A percentile compares a stretch with the other conserved stretches of the same genome.
phyloP scores from a whole-genome alignment of 2,329 filamentous ascomycete genomes.

The Bipolaris bicolor region DNA sequence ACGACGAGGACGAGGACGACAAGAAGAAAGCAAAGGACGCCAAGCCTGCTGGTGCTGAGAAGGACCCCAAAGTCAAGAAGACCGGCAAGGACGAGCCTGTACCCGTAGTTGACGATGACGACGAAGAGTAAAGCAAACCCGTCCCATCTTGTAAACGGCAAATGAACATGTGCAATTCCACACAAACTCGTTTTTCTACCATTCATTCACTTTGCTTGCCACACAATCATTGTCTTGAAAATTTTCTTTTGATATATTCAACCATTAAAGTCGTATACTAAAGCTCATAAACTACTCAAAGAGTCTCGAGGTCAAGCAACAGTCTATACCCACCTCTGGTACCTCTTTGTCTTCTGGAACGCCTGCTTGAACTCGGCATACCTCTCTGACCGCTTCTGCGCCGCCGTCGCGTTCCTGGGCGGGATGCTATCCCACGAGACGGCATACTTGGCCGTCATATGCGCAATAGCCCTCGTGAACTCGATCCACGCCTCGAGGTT shows the following conservation, averaged over 20 bases:
- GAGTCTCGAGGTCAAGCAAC: neutral
- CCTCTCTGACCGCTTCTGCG: conserved; percentile 28
- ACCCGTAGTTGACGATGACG: conserved; percentile 42
- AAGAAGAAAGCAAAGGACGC: conserved; percentile 47
- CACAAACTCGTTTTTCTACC: neutral
- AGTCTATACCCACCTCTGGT: conserved; percentile 28
- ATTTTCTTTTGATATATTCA: neutral
- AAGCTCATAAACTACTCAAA: neutral
- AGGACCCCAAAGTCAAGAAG: conserved; percentile 42
- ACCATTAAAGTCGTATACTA: neutral
- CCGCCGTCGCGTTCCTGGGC: conserved; percentile 32
- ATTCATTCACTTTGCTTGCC: no score
- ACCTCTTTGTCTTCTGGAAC: conserved; percentile 30
- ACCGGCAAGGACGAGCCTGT: conserved; percentile 37
- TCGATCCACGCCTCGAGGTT: conserved; percentile 52
- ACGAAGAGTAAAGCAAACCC: conserved; percentile 27
- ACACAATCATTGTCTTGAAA: neutral
- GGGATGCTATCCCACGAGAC: conserved; percentile 41
- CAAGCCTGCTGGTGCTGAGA: conserved; percentile 44
- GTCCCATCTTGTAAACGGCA: neutral
- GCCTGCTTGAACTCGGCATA: conserved; percentile 25
- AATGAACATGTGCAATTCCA: neutral
- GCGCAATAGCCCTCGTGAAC: conserved; percentile 67
- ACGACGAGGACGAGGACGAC: conserved; percentile 43
- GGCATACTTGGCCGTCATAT: conserved; percentile 45